Percentiles rank a stretch among this genome's conserved stretches.
These are phyloP conservation scores for Trichoderma sp. DNA, from an alignment of 2,329 filamentous ascomycete species.

Conservation along the genomic window DNA sequence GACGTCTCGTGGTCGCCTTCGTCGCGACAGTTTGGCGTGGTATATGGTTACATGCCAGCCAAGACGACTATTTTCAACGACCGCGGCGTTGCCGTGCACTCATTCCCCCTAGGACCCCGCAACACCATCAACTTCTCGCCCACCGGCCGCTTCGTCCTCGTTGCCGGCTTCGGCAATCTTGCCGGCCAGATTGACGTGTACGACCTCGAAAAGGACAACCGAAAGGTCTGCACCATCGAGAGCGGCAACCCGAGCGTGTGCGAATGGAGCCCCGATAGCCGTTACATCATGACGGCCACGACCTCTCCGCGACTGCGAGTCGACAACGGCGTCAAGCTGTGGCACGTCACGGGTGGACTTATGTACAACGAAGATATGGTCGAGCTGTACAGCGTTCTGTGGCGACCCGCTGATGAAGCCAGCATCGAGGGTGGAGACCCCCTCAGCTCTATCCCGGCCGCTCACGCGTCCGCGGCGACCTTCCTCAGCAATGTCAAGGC, in stretches of 20 bases:
- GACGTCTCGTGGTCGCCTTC: slow-evolving; percentile 98
- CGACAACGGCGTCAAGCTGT: slow-evolving; percentile 93
- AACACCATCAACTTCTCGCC: slow-evolving; percentile 97
- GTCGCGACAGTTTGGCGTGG: slow-evolving; percentile 94
- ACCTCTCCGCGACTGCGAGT: slow-evolving; percentile 93
- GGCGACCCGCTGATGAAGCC: slow-evolving; percentile 72
- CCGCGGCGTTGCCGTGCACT: slow-evolving; percentile 77
- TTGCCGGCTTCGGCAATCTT: slow-evolving; percentile 96
- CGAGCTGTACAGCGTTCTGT: slow-evolving; percentile 87
- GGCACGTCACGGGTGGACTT: slow-evolving; percentile 82
- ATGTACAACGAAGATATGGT: slow-evolving; percentile 96
- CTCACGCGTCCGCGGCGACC: slow-evolving; percentile 77
- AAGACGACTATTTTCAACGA: slow-evolving; percentile 98
- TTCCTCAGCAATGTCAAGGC: slow-evolving; percentile 88
- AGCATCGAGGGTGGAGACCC: slow-evolving; percentile 65
- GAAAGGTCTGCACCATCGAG: slow-evolving; percentile 90
- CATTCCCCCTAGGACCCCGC: slow-evolving; percentile 80
- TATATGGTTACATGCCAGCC: slow-evolving; percentile 98
- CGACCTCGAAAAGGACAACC: slow-evolving; percentile 90
- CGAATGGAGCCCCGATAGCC: slow-evolving; percentile 95
- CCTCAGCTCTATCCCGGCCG: slow-evolving; percentile 68
- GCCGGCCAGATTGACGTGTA: slow-evolving; percentile 98
- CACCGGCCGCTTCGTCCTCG: slow-evolving; percentile 85
- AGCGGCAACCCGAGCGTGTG: slow-evolving; percentile 94
- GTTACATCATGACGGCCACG: slow-evolving; percentile 94